phyloP scores from a whole-genome alignment of 1,284 basidiomycete species.

The Trametes versicolor region DNA sequence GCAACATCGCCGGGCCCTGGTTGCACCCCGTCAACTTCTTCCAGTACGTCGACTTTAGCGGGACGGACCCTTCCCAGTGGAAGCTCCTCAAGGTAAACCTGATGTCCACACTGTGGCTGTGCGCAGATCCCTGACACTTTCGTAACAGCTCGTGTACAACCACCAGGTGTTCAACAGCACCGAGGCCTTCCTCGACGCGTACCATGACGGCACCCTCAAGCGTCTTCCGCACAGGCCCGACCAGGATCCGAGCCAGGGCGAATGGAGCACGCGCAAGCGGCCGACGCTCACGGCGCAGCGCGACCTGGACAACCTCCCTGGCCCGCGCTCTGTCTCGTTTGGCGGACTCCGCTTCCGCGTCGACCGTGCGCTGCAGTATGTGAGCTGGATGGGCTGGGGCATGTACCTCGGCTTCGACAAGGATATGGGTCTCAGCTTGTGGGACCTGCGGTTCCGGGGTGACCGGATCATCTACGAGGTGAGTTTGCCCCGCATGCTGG shows the following conservation, averaged over 20 bases:
- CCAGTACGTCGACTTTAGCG: slow-evolving; percentile 65
- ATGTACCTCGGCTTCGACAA: slow-evolving; percentile 71
- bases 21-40: slow-evolving; percentile 66
- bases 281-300: slow-evolving; percentile 47
- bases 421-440: slow-evolving; percentile 74
- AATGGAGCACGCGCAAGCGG: slow-evolving; percentile 61
- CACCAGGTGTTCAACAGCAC: slow-evolving; percentile 60
- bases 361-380: slow-evolving; percentile 59
- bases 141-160: slow-evolving; percentile 62
- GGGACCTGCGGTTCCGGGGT: slow-evolving; percentile 70
- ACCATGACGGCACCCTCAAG: slow-evolving; percentile 60
- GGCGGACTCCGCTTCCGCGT: slow-evolving; percentile 67
- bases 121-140: not conserved
- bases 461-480: slow-evolving; percentile 75
- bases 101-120: not conserved
- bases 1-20: slow-evolving; percentile 60
- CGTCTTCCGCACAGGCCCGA: slow-evolving; percentile 48
- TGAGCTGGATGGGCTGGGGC: slow-evolving; percentile 74
- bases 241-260: slow-evolving; percentile 39
- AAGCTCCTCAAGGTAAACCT: slow-evolving; percentile 55
- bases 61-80: slow-evolving; percentile 63
- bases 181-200: slow-evolving; percentile 62
- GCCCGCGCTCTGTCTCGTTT: slow-evolving; percentile 67
- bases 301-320: slow-evolving; percentile 69
- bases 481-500: slow-evolving; percentile 2